Evolutionary conservation across 805 yeast species (phyloP).

Genomic region (Tetrapisispora arboricola): DNA sequence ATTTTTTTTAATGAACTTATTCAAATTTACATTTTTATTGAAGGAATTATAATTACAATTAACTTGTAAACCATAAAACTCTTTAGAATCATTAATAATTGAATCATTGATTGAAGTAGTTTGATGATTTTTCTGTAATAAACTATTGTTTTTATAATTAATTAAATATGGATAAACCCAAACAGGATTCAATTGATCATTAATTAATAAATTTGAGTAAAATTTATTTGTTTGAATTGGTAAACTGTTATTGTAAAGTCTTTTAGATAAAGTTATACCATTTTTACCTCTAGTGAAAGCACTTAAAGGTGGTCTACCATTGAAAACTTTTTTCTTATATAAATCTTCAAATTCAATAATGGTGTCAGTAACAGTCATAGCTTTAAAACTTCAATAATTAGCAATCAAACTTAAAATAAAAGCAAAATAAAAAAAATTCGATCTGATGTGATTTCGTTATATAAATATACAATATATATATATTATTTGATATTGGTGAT

Average conservation of each 20-base stretch:
- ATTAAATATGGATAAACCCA: conserved; percentile 80
- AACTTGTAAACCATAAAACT: neutral
- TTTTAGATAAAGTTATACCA: conserved; percentile 15
- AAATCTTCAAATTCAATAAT: neutral
- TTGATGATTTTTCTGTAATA: neutral
- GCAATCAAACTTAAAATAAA: neutral
- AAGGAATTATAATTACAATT: neutral
- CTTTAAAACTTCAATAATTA: neutral
- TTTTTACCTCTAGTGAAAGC: conserved; percentile 38
- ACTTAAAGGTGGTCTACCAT: conserved; percentile 28
- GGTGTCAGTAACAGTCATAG: neutral
- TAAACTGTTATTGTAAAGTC: conserved; percentile 29
- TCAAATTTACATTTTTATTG: neutral
- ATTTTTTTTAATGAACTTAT: conserved; percentile 1
- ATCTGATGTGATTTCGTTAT: neutral
- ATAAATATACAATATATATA: too few species aligned
- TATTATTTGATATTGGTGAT: too few species aligned
- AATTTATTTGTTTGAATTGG: conserved; percentile 68
- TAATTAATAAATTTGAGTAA: conserved; percentile 62
- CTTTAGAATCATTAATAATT: neutral
- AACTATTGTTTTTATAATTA: conserved; percentile 34
- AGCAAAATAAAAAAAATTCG: too few species aligned
- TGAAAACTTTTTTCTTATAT: neutral
- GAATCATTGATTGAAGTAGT: too few species aligned
- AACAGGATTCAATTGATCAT: conserved; percentile 53